Evolutionary conservation across 169 alveolate genomes (phyloP).

Genomic region (Theileria annulata): DNA sequence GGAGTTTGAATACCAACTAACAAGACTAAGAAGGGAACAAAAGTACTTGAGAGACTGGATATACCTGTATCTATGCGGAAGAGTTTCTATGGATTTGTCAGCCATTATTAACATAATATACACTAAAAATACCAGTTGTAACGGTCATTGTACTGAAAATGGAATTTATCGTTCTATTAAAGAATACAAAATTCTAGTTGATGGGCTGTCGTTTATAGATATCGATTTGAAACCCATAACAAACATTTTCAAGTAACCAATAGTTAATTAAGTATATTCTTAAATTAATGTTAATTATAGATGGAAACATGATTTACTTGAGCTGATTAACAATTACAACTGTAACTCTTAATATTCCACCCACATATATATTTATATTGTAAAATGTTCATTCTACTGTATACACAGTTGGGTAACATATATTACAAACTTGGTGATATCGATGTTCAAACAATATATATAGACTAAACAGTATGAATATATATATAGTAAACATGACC

Average conservation of each 20-base stretch:
- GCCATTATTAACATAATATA: conserved; percentile 40
- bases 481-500: neutral
- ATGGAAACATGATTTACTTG: conserved; percentile 2
- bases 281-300: neutral
- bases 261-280: neutral
- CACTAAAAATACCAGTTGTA: neutral
- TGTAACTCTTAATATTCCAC: neutral
- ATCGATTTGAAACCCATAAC: conserved; percentile 45
- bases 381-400: neutral
- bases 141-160: neutral
- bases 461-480: neutral
- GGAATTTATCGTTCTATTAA: neutral
- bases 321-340: neutral
- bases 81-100: conserved; percentile 62
- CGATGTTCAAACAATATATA: neutral
- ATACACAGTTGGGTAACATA: neutral
- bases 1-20: neutral
- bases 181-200: conserved; percentile 1
- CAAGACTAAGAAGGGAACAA: neutral
- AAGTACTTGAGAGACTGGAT: conserved; percentile 26
- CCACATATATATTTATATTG: neutral
- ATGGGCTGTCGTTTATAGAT: conserved; percentile 47
- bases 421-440: neutral
- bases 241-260: conserved; percentile 6
- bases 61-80: conserved; percentile 43